Conservation (phyloP, 2,329 filamentous ascomycete genomes). For the Lasiodiplodia citricola region DNA sequence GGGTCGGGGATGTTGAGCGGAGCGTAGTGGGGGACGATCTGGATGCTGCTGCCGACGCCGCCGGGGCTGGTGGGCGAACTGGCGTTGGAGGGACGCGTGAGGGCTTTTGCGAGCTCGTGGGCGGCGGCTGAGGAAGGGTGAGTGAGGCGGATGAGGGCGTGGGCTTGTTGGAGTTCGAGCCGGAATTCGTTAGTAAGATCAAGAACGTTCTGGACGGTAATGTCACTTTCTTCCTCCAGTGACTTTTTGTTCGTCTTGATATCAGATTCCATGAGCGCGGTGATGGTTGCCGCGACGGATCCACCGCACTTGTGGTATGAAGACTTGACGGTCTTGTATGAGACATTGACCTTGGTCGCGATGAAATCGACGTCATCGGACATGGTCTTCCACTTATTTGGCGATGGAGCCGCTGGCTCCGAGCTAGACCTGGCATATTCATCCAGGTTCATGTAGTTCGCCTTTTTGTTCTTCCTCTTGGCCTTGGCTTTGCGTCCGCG, state of each 20-base stretch:
- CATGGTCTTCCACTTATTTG: slow-evolving; percentile 65
- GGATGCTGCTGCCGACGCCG: slow-evolving; percentile 50
- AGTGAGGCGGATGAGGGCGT: slow-evolving; percentile 62
- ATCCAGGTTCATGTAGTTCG: slow-evolving; percentile 37
- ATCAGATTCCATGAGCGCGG: slow-evolving; percentile 57
- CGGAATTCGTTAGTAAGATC: slow-evolving; percentile 62
- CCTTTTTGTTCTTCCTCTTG: slow-evolving; percentile 49
- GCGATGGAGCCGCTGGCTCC: slow-evolving; percentile 30
- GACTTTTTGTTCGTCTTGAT: slow-evolving; percentile 37
- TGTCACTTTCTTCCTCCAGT: slow-evolving; percentile 44
- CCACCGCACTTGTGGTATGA: slow-evolving; percentile 64
- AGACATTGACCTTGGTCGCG: slow-evolving; percentile 55
- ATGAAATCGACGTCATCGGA: slow-evolving; percentile 67
- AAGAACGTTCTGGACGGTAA: slow-evolving; percentile 55
- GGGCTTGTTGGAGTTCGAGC: slow-evolving; percentile 55
- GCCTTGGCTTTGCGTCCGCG: slow-evolving; percentile 50
- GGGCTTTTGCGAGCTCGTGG: slow-evolving; percentile 63
- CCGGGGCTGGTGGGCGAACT: slow-evolving; percentile 40
- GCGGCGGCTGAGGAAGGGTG: slow-evolving; percentile 63
- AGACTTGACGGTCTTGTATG: slow-evolving; percentile 57
- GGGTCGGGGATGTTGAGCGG: slow-evolving; percentile 46
- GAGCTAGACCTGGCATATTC: slow-evolving; percentile 33
- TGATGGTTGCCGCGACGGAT: slow-evolving; percentile 61
- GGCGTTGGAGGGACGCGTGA: slow-evolving; percentile 48
- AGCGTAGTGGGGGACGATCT: slow-evolving; percentile 55